Percentiles rank a stretch among this genome's conserved stretches.
Conservation (phyloP, 2,329 filamentous ascomycete species). For the Eurotiales sp. region DNA sequence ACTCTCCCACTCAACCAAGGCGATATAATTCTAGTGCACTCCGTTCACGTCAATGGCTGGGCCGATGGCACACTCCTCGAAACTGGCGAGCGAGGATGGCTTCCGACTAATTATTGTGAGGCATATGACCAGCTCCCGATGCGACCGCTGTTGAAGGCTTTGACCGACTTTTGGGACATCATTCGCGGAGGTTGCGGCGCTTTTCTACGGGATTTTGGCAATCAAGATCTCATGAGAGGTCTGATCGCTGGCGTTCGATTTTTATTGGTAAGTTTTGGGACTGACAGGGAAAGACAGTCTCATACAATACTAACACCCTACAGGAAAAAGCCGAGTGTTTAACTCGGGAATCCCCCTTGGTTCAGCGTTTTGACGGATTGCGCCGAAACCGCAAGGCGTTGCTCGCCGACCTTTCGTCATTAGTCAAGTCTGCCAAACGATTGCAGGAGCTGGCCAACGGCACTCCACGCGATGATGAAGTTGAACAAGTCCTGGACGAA, state of each 20-base stretch:
- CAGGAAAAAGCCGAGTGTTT: slow-evolving; percentile 86
- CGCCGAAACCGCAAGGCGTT: slow-evolving; percentile 80
- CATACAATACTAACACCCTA: background rate
- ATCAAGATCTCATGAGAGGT: slow-evolving; percentile 90
- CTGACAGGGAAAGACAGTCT: background rate
- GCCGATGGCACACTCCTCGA: slow-evolving; percentile 88
- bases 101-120: slow-evolving; percentile 98
- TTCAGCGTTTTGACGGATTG: slow-evolving; percentile 71
- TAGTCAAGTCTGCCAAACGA: slow-evolving; percentile 84
- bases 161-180: slow-evolving; percentile 90
- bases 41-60: slow-evolving; percentile 97
- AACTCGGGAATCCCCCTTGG: slow-evolving; percentile 71
- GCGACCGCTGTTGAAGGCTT: slow-evolving; percentile 75
- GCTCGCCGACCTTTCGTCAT: slow-evolving; percentile 79
- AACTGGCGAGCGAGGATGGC: slow-evolving; percentile 85
- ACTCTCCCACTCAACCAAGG: slow-evolving; percentile 85
- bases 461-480: slow-evolving; percentile 34
- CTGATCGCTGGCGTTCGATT: slow-evolving; percentile 90
- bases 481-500: slow-evolving; percentile 70
- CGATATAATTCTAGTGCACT: slow-evolving; percentile 90
- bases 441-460: slow-evolving; percentile 69
- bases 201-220: slow-evolving; percentile 74
- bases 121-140: slow-evolving; percentile 87
- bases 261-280: slow-evolving; percentile 65
- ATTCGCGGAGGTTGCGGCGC: slow-evolving; percentile 72